These are phyloP conservation scores for Geranium rotundifolium DNA, from an alignment of 345 rosid genomes.

Conservation along the genomic window DNA sequence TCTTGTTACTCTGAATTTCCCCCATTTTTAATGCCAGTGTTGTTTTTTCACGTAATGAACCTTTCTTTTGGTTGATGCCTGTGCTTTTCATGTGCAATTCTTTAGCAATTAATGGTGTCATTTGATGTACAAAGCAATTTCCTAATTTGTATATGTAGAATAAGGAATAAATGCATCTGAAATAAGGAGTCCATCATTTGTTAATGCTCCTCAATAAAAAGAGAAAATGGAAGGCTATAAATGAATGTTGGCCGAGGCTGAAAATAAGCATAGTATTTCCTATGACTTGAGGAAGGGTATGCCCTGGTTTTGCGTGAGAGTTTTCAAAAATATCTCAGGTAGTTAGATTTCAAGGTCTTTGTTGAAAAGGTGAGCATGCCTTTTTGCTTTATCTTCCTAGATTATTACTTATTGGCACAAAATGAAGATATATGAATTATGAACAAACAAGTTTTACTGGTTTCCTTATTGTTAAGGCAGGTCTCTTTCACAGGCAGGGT, in stretches of 20 bases:
- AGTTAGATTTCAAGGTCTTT: not conserved
- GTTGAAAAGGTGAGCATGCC: not conserved
- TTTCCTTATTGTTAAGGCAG: not conserved
- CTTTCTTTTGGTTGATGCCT: conserved; percentile 28
- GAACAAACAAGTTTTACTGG: not conserved
- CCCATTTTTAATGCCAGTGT: conserved; percentile 23
- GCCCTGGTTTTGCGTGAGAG: not conserved
- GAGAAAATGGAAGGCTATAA: not conserved
- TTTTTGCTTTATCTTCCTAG: not conserved
- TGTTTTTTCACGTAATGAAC: conserved; percentile 46
- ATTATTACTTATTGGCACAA: not conserved
- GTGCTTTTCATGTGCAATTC: conserved; percentile 13
- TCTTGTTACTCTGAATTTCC: conserved; percentile 12
- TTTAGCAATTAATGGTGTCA: conserved; percentile 6
- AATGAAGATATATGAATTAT: not conserved
- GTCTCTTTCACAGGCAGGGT: too few species aligned
- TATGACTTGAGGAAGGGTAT: too few species aligned
- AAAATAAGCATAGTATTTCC: not conserved
- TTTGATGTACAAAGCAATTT: conserved; percentile 8
- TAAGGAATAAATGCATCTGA: conserved; percentile 32
- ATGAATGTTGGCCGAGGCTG: not conserved
- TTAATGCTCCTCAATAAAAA: conserved; percentile 4
- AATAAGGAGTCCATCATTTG: conserved; percentile 11
- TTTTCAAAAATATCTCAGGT: not conserved
- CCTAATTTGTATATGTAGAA: conserved; percentile 19